A percentile compares a stretch with the other conserved stretches of the same genome.
These are phyloP conservation scores for Stephania cephalantha DNA, from an alignment of 164 flowering plant genomes.

Conservation along the genomic window DNA sequence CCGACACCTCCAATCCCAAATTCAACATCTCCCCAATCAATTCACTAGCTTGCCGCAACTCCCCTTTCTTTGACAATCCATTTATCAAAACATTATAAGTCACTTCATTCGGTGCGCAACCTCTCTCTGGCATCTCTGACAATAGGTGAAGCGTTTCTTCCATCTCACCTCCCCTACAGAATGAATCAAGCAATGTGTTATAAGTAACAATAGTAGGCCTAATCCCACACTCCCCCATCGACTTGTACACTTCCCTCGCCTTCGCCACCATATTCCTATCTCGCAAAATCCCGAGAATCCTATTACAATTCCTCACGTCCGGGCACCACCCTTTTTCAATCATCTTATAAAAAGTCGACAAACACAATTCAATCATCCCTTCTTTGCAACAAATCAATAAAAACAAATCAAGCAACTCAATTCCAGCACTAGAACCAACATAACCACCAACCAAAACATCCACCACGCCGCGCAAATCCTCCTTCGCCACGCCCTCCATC, in stretches of 20 bases:
- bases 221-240: slow-evolving; percentile 45
- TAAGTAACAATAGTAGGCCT: slow-evolving; percentile 49
- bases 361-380: slow-evolving; percentile 39
- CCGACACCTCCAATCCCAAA: slow-evolving; percentile 39
- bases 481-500: slow-evolving; percentile 27
- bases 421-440: slow-evolving; percentile 20
- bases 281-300: slow-evolving; percentile 48
- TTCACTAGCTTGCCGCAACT: slow-evolving; percentile 39
- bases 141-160: slow-evolving; percentile 32
- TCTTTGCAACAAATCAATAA: slow-evolving; percentile 41
- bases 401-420: slow-evolving; percentile 42
- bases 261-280: slow-evolving; percentile 26
- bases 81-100: slow-evolving; percentile 61
- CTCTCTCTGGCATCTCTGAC: slow-evolving; percentile 48
- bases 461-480: slow-evolving; percentile 33
- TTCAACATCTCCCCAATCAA: slow-evolving; percentile 45
- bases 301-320: slow-evolving; percentile 63
- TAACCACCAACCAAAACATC: slow-evolving; percentile 40
- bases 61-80: slow-evolving; percentile 50
- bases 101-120: slow-evolving; percentile 43
- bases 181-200: slow-evolving; percentile 54
- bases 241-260: slow-evolving; percentile 41
- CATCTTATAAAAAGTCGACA: slow-evolving; percentile 52
- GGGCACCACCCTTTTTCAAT: slow-evolving; percentile 42
- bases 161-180: slow-evolving; percentile 48